phyloP scores from a whole-genome alignment of 345 rosid species.

The Hevea brasiliensis region DNA sequence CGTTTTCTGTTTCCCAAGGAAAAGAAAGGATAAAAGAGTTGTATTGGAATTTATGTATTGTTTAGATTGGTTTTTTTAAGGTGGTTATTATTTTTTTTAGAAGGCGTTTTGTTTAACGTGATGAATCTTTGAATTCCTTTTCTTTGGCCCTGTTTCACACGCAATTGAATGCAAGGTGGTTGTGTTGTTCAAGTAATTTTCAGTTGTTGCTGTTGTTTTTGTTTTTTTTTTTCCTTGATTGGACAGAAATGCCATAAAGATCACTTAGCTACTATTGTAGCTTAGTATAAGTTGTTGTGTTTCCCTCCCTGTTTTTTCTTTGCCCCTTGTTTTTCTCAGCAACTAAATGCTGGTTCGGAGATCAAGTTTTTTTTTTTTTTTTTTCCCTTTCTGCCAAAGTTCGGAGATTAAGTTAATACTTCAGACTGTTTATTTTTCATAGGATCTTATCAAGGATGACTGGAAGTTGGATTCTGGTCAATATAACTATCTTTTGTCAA shows the following conservation, averaged over 20 bases:
- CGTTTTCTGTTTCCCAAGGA: no score
- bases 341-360: background rate
- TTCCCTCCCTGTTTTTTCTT: background rate
- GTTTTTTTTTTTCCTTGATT: no score
- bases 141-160: background rate
- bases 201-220: background rate
- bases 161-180: background rate
- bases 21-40: background rate
- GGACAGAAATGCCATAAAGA: no score
- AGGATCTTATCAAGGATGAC: slow-evolving; percentile 47
- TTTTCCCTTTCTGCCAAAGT: no score
- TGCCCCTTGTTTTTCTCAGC: background rate
- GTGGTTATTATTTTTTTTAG: background rate
- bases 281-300: no score
- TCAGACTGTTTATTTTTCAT: slow-evolving; percentile 9
- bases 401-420: background rate
- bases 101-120: background rate
- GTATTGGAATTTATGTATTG: background rate
- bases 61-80: background rate
- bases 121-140: background rate
- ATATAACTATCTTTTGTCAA: slow-evolving; percentile 42
- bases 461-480: slow-evolving; percentile 42
- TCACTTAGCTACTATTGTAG: no score
- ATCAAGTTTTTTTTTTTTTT: no score
- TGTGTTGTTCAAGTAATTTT: background rate